Conservation (phyloP, 352 stramenopile species). For the Phytophthora podocarpi region DNA sequence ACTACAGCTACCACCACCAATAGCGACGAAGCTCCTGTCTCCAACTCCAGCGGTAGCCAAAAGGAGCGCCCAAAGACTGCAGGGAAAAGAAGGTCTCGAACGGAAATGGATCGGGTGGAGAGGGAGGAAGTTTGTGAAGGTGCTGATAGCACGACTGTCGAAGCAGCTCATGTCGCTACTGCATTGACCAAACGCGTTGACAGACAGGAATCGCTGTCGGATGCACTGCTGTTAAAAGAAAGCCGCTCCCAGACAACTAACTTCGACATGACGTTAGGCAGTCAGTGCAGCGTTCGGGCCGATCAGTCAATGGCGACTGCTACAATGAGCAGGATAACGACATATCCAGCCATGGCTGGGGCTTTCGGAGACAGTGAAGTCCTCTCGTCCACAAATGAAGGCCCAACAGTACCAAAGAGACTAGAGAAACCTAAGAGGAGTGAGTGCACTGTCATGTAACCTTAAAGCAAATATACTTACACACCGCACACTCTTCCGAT, state of each 20-base stretch:
- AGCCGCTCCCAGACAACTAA: not conserved
- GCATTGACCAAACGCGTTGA: not conserved
- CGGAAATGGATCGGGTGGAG: conserved; percentile 10
- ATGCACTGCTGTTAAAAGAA: conserved; percentile 2
- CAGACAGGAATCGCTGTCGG: conserved; percentile 1
- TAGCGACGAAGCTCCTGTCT: not conserved
- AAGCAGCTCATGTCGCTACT: not conserved
- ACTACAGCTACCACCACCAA: not conserved
- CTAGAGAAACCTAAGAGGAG: conserved; percentile 32
- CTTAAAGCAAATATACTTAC: conserved; percentile 18
- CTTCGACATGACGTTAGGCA: conserved; percentile 10
- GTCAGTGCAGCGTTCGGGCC: conserved; percentile 20
- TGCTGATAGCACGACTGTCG: not conserved
- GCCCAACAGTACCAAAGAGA: conserved; percentile 13
- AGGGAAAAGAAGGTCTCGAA: conserved; percentile 11
- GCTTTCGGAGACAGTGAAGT: not conserved
- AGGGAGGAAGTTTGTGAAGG: conserved; percentile 1
- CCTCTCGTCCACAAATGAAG: not conserved
- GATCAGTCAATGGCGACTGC: conserved; percentile 18
- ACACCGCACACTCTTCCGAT: conserved; percentile 17
- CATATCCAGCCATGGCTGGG: conserved; percentile 5
- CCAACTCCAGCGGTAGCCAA: not conserved
- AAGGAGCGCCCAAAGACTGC: conserved; percentile 16
- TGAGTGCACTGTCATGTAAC: conserved; percentile 28
- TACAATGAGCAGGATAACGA: conserved; percentile 29